phyloP scores from a whole-genome alignment of 202 grass and related monocot genomes.

The Setaria viridis region DNA sequence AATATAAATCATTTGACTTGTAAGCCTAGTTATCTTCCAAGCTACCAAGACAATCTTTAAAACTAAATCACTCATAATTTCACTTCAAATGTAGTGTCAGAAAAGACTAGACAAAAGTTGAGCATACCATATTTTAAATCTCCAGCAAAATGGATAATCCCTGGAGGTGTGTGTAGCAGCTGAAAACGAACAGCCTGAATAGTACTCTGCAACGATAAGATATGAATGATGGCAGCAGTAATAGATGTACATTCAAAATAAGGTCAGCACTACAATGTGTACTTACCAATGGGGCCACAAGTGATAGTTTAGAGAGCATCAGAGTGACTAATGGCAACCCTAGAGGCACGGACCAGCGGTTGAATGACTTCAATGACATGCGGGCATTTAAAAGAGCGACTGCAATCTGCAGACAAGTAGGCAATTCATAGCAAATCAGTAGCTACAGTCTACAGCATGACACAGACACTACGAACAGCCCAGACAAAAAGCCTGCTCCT shows the following conservation, averaged over 20 bases:
- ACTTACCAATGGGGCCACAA: conserved; percentile 82
- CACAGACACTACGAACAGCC: conserved; percentile 9
- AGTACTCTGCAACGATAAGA: conserved; percentile 71
- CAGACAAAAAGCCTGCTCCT: background rate
- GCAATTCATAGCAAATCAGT: conserved; percentile 30
- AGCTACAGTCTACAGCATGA: background rate
- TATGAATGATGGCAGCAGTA: conserved; percentile 38
- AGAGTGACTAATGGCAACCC: conserved; percentile 70
- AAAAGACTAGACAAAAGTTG: conserved; percentile 22
- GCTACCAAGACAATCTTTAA: conserved; percentile 20
- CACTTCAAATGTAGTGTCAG: conserved; percentile 32
- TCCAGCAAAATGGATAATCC: conserved; percentile 84
- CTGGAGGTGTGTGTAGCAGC: conserved; percentile 67
- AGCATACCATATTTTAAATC: conserved; percentile 88
- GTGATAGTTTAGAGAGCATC: conserved; percentile 87
- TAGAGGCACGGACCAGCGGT: conserved; percentile 64
- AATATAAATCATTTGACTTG: conserved; percentile 42
- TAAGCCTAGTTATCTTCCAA: conserved; percentile 43
- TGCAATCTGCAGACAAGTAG: conserved; percentile 64
- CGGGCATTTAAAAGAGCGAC: conserved; percentile 87
- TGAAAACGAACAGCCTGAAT: conserved; percentile 79
- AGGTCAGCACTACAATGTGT: background rate
- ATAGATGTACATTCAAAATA: conserved; percentile 36
- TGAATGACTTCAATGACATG: conserved; percentile 86
- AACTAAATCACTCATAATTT: conserved; percentile 19